Base-by-base conservation (phyloP, 129 eudicot genomes). In the Pittosporum tobira region DNA sequence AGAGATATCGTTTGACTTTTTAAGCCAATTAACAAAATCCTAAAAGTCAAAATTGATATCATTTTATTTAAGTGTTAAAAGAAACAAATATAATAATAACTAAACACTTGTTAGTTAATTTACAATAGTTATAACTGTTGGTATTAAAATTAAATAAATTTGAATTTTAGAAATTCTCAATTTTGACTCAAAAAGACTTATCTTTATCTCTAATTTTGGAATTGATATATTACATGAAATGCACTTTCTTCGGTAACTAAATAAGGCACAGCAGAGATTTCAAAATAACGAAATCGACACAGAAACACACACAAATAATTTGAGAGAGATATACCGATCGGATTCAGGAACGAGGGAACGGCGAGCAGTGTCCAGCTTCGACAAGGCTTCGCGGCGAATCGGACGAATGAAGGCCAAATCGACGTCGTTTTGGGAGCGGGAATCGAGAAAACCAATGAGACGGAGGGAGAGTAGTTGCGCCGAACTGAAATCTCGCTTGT, bases 401-500 rank as follows among this genome's bases (percentile, higher is more conserved):
- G 94, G 96, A 9, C 76, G 76, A 40, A 87, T 69, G 62, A 66
- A 83, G 19, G 96, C 78, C 26, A 70, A 75, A 26, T 87, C 99
- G 4, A 71, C 72, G 43, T 85, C 75, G 58, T 62, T 46, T 4
- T 40, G 69, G 10, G 81, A 67, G 9, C 64, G 81, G 46, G 95
- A 83, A 71, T 91, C 94, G 71, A 91, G 96, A 73, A 91, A 91
- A 23, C 99, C 99, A 72, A 91, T 64, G 57, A 91, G 90, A 19
- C 87, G 88, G 57, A 91, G 89, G 47, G 72, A 71, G 22, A 87
- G 85, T 38, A 79, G 65, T 34, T 81, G 88, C 30, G 96, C 94
- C 50, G 71, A 71, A 53, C 65, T 29, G 69, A 75, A 91, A 72
- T 91, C 96, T 20, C 83, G 63, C 43, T 73, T 91, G 68, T 79